A percentile compares a stretch with the other conserved stretches of the same genome.
Evolutionary conservation across 2,329 filamentous ascomycete species (phyloP).

Genomic region (Aspergillus udagawae): DNA sequence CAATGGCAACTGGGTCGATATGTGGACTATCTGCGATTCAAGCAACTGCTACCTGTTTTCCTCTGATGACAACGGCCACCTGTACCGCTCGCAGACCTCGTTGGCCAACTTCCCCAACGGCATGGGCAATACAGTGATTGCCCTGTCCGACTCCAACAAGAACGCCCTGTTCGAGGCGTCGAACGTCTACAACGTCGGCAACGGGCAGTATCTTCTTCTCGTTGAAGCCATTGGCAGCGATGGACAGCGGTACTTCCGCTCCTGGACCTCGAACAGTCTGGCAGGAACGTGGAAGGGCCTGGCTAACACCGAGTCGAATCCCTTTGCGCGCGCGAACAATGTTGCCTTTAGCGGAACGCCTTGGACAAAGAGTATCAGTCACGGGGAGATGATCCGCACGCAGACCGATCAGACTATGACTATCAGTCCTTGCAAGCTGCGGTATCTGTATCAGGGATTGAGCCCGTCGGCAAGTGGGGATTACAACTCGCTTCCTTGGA

Average conservation of each 20-base stretch:
- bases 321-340: constrained; percentile 65
- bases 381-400: constrained; percentile 58
- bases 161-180: constrained; percentile 64
- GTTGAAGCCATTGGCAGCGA: constrained; percentile 57
- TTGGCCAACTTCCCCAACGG: constrained; percentile 58
- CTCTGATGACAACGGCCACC: constrained; percentile 61
- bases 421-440: constrained; percentile 61
- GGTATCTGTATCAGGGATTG: constrained; percentile 61
- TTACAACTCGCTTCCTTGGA: constrained; percentile 53
- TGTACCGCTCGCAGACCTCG: constrained; percentile 62
- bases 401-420: constrained; percentile 60
- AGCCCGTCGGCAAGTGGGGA: constrained; percentile 40
- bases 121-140: constrained; percentile 52
- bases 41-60: constrained; percentile 66
- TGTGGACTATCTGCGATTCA: constrained; percentile 60
- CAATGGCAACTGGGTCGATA: constrained; percentile 50
- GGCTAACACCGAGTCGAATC: constrained; percentile 52
- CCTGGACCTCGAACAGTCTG: constrained; percentile 58
- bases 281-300: constrained; percentile 57
- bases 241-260: constrained; percentile 61
- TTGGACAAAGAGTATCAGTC: constrained; percentile 66
- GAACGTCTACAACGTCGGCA: constrained; percentile 60
- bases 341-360: constrained; percentile 48
- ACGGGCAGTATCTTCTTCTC: constrained; percentile 62
- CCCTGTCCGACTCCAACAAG: constrained; percentile 49